Conservation (phyloP, 2,329 filamentous ascomycete genomes). For the Sporothrix dimorphospora region DNA sequence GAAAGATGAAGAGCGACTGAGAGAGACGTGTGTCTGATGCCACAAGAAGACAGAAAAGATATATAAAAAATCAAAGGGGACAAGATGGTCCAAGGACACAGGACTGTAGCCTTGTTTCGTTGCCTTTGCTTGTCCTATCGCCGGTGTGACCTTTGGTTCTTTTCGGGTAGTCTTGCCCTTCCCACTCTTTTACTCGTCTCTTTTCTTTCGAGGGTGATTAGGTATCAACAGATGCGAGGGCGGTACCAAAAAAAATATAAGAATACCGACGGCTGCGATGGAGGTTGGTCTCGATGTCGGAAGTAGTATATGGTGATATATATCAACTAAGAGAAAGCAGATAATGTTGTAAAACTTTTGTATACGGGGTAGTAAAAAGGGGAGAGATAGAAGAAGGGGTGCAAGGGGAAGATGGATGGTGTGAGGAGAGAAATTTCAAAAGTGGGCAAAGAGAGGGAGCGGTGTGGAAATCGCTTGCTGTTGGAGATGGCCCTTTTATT, state of each 20-base stretch:
- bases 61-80: neutral
- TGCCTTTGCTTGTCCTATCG: constrained; percentile 18
- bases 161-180: neutral
- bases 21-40: neutral
- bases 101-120: neutral
- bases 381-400: neutral
- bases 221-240: no score
- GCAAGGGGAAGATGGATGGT: neutral
- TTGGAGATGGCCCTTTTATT: neutral
- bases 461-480: neutral
- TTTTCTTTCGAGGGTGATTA: neutral
- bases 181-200: neutral
- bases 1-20: neutral
- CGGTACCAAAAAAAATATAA: no score
- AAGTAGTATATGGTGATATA: neutral
- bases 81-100: neutral
- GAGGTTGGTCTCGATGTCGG: no score
- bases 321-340: neutral
- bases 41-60: neutral
- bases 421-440: no score
- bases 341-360: neutral
- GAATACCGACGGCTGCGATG: neutral
- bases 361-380: neutral
- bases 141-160: neutral
- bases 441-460: neutral